phyloP scores from a whole-genome alignment of 106 monocot genomes.

The Dendrobium chrysotoxum region DNA sequence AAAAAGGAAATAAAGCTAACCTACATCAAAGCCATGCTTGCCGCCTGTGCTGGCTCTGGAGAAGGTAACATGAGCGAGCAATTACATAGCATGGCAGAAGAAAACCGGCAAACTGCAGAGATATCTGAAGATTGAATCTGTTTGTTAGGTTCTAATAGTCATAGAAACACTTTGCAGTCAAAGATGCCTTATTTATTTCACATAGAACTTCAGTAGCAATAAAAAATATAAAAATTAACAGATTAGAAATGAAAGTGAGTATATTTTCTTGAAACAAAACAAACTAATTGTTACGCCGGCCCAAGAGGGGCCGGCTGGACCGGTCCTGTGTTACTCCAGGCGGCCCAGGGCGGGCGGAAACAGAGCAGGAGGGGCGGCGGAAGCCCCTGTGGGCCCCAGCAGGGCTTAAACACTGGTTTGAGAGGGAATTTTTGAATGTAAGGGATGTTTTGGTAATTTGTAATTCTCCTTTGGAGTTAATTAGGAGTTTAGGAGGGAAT shows the following conservation, averaged over 20 bases:
- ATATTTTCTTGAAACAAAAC: background rate
- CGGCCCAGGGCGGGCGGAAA: no score
- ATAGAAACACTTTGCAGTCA: background rate
- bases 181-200: background rate
- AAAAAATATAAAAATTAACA: background rate
- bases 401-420: no score
- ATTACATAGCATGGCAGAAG: constrained; percentile 85
- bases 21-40: constrained; percentile 34
- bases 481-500: no score
- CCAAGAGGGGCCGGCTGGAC: no score
- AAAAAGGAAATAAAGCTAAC: background rate
- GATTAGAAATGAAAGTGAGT: no score
- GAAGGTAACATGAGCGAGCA: constrained; percentile 54
- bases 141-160: background rate
- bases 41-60: constrained; percentile 47
- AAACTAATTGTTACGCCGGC: no score
- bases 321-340: no score
- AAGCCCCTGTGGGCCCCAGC: no score
- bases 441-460: no score
- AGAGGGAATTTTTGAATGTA: no score
- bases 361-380: no score
- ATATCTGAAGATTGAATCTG: constrained; percentile 37
- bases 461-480: no score
- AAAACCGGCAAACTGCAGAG: constrained; percentile 73
- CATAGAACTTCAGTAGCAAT: background rate